These are phyloP conservation scores for Furculomyces boomerangus DNA, from an alignment of 371 early-diverging fungal species.

Conservation along the genomic window DNA sequence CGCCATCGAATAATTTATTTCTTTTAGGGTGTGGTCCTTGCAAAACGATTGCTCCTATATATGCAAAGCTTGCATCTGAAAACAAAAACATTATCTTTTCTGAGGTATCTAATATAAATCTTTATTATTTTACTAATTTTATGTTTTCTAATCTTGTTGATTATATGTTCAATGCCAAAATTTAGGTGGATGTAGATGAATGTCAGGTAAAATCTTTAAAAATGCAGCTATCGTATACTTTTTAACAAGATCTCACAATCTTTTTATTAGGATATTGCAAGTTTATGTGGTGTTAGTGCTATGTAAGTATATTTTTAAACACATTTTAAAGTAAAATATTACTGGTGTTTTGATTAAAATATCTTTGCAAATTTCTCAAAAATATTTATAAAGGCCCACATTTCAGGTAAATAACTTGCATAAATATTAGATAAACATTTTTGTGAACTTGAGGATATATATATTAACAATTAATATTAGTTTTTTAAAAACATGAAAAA, in stretches of 20 bases:
- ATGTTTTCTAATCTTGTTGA: not conserved
- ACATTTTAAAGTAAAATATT: not conserved
- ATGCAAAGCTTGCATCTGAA: not conserved
- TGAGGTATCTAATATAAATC: not conserved
- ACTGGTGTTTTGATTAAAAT: not conserved
- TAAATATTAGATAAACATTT: not conserved
- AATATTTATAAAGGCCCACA: not conserved
- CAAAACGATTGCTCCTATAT: not conserved
- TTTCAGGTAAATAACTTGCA: not conserved
- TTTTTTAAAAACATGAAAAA: not conserved
- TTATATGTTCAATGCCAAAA: not conserved
- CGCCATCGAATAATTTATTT: no score
- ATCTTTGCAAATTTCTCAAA: not conserved
- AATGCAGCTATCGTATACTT: not conserved
- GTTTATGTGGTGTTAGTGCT: not conserved
- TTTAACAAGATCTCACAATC: not conserved
- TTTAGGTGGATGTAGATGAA: constrained; percentile 1
- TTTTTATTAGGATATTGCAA: not conserved
- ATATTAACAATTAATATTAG: not conserved
- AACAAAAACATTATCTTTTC: not conserved
- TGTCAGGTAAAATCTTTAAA: not conserved
- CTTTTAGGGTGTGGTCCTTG: constrained; percentile 1
- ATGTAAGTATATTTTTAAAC: not conserved
- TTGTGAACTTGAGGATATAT: not conserved
- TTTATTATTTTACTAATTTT: not conserved